phyloP scores from a whole-genome alignment of 306 rosid genomes.

The Neltuma alba region DNA sequence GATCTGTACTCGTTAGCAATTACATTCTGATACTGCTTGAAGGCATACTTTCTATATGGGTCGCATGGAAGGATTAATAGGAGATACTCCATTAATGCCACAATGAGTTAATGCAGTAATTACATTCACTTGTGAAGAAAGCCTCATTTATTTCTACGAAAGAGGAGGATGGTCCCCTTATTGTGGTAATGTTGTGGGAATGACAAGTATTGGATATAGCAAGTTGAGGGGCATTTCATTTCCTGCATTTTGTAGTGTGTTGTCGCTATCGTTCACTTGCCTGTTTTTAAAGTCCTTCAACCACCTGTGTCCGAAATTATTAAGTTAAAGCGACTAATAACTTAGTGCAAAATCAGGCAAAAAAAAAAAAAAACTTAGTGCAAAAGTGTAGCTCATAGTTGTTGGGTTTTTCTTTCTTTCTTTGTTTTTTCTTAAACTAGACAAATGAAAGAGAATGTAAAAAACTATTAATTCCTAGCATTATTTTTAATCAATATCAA shows the following conservation, averaged over 20 bases:
- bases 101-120: constrained; percentile 11
- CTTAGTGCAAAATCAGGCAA: no score
- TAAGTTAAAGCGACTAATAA: constrained; percentile 23
- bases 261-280: constrained; percentile 42
- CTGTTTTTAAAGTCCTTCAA: constrained; percentile 46
- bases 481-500: neutral
- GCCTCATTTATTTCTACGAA: constrained; percentile 32
- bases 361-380: no score
- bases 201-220: constrained; percentile 12
- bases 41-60: neutral
- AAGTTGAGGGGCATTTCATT: constrained; percentile 49
- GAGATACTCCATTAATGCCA: constrained; percentile 9
- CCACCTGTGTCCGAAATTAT: constrained; percentile 42
- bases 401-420: no score
- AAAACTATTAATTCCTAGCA: no score
- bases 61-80: constrained; percentile 17
- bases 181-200: constrained; percentile 30
- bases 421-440: neutral
- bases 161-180: constrained; percentile 43
- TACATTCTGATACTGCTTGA: constrained; percentile 1
- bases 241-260: constrained; percentile 31
- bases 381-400: constrained; percentile 10
- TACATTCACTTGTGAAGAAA: constrained; percentile 26
- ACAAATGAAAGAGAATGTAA: neutral
- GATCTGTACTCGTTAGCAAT: neutral